phyloP scores from a whole-genome alignment of 805 yeast genomes.

The Candida schatavii region DNA sequence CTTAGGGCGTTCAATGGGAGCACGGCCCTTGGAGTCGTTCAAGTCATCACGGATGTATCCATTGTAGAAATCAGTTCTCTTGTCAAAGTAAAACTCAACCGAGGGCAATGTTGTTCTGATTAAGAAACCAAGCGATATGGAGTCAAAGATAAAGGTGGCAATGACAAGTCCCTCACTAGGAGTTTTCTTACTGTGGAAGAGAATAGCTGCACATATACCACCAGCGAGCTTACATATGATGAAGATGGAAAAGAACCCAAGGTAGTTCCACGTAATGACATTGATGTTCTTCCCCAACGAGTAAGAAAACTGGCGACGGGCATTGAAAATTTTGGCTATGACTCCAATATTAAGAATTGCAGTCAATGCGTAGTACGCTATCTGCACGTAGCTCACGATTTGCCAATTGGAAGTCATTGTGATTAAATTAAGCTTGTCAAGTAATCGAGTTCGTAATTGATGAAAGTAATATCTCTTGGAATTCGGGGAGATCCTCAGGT shows the following conservation, averaged over 20 bases:
- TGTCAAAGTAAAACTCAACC: conserved; percentile 3
- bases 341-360: neutral
- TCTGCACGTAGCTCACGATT: conserved; percentile 3
- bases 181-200: conserved; percentile 2
- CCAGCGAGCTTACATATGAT: conserved; percentile 12
- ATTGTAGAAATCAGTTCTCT: neutral
- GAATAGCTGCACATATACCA: conserved; percentile 10
- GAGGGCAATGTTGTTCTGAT: conserved; percentile 11
- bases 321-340: neutral
- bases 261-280: neutral
- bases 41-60: neutral
- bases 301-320: neutral
- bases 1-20: neutral
- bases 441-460: too few species aligned
- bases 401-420: conserved; percentile 2
- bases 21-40: neutral
- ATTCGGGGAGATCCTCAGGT: too few species aligned
- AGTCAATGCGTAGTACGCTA: conserved; percentile 2
- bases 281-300: neutral
- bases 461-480: too few species aligned
- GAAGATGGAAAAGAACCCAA: conserved; percentile 6
- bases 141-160: conserved; percentile 14
- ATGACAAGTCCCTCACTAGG: conserved; percentile 9
- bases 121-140: conserved; percentile 13
- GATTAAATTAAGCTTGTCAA: too few species aligned